phyloP scores from a whole-genome alignment of 345 rosid species.

The Luvunga scandens region DNA sequence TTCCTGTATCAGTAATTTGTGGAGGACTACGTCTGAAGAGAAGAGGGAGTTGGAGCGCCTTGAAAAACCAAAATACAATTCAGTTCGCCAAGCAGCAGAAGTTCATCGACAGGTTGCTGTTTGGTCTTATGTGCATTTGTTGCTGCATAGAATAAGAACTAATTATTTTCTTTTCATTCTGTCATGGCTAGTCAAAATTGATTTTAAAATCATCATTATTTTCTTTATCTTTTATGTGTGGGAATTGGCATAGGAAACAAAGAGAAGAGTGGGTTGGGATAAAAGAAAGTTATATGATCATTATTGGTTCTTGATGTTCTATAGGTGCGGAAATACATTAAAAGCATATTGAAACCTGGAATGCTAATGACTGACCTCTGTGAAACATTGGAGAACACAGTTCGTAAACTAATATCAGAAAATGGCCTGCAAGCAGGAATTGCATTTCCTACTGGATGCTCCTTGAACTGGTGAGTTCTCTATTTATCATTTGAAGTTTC shows the following conservation, averaged over 20 bases:
- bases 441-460: slow-evolving; percentile 99
- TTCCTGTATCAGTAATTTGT: slow-evolving; percentile 55
- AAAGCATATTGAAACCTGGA: slow-evolving; percentile 81
- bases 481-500: slow-evolving; percentile 2
- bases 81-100: slow-evolving; percentile 96
- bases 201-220: neutral
- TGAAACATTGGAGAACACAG: slow-evolving; percentile 85
- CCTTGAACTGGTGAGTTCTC: slow-evolving; percentile 68
- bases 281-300: neutral
- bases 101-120: slow-evolving; percentile 88
- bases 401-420: slow-evolving; percentile 84
- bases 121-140: neutral
- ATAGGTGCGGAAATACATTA: slow-evolving; percentile 81
- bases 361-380: slow-evolving; percentile 93
- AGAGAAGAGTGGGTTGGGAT: neutral
- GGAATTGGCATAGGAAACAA: neutral
- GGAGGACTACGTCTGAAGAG: slow-evolving; percentile 97
- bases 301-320: neutral
- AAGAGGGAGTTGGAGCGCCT: slow-evolving; percentile 89
- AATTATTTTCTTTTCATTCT: neutral
- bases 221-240: neutral
- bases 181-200: neutral
- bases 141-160: neutral
- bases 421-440: slow-evolving; percentile 97
- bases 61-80: slow-evolving; percentile 79